Conservation (phyloP, 768 basidiomycete genomes). For the Cyathus striatus region DNA sequence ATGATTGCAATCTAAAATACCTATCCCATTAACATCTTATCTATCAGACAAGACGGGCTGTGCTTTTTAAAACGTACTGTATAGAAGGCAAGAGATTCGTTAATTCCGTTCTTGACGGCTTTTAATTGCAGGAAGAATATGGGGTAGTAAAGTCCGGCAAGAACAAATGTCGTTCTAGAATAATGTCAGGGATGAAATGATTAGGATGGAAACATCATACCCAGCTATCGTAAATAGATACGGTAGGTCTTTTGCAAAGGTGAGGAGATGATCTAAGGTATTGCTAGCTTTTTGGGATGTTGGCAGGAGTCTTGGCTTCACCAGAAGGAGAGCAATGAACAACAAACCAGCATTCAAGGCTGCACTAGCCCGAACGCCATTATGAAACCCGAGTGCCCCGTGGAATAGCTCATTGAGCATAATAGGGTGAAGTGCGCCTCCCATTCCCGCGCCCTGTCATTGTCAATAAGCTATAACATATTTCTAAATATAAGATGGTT, state of each 20-base stretch:
- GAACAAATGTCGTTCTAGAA: slow-evolving; percentile 5
- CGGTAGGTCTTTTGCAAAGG: not conserved
- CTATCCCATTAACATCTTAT: not conserved
- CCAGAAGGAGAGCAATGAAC: not conserved
- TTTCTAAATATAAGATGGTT: slow-evolving; percentile 6
- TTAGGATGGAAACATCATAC: not conserved
- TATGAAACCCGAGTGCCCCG: slow-evolving; percentile 2
- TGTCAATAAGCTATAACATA: not conserved
- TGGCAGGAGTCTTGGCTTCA: slow-evolving; percentile 2
- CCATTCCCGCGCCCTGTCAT: slow-evolving; percentile 7
- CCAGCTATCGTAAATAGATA: slow-evolving; percentile 1
- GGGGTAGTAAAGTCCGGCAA: slow-evolving; percentile 20
- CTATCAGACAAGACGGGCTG: not conserved
- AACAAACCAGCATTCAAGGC: not conserved
- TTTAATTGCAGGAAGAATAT: slow-evolving; percentile 35
- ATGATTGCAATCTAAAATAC: not conserved
- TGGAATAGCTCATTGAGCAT: slow-evolving; percentile 3
- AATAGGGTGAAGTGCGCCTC: slow-evolving; percentile 1
- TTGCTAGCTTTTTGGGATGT: not conserved
- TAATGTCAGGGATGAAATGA: not conserved
- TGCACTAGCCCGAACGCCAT: slow-evolving; percentile 2
- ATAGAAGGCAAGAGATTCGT: slow-evolving; percentile 31
- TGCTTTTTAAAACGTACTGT: slow-evolving; percentile 15
- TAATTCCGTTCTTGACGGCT: slow-evolving; percentile 21
- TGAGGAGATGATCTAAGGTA: not conserved